Conservation (phyloP, 2,329 filamentous ascomycete genomes). For the Trichoderma afroharzianum region DNA sequence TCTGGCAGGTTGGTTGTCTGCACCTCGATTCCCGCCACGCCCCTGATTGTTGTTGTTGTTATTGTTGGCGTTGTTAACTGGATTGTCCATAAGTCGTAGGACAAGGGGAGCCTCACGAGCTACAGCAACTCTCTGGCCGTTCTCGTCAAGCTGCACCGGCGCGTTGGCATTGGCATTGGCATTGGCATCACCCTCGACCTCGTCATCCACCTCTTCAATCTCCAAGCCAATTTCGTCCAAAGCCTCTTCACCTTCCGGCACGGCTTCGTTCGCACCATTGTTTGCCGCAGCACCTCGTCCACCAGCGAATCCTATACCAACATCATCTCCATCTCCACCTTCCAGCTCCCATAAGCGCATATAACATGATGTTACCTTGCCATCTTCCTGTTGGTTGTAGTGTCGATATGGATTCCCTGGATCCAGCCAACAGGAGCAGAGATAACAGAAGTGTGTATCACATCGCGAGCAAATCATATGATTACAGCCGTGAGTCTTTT, state of each 20-base stretch:
- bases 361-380: constrained; percentile 63
- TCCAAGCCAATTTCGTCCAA: constrained; percentile 15
- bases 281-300: constrained; percentile 25
- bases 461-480: constrained; percentile 95
- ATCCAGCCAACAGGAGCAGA: constrained; percentile 84
- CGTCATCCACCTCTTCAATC: constrained; percentile 17
- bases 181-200: constrained; percentile 21
- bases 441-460: constrained; percentile 89
- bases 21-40: constrained; percentile 21
- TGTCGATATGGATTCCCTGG: constrained; percentile 81
- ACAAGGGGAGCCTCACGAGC: constrained; percentile 56
- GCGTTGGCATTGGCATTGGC: constrained; percentile 33
- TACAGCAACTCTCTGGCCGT: constrained; percentile 38
- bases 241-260: background rate
- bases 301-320: constrained; percentile 44
- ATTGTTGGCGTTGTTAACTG: constrained; percentile 15
- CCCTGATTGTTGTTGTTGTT: constrained; percentile 16
- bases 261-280: background rate
- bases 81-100: constrained; percentile 47
- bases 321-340: constrained; percentile 65
- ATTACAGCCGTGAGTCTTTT: constrained; percentile 93
- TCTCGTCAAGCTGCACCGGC: constrained; percentile 25
- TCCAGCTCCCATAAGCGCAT: constrained; percentile 89
- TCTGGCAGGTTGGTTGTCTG: background rate
- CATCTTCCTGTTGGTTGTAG: constrained; percentile 65